These are phyloP conservation scores for Marvania coccoides DNA, from an alignment of 139 green algal species.

Conservation along the genomic window DNA sequence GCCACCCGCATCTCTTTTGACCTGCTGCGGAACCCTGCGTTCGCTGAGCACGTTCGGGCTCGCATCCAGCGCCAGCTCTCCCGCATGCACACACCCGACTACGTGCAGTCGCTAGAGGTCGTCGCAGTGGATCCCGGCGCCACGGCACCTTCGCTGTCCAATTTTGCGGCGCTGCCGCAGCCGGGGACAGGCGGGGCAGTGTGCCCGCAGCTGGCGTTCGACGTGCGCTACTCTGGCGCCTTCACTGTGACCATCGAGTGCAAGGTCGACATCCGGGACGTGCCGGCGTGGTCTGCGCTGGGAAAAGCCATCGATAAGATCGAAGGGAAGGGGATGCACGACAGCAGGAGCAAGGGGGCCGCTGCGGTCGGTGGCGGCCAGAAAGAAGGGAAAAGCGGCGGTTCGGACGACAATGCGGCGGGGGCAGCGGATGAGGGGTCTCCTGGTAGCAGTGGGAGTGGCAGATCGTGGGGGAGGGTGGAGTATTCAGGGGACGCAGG, in stretches of 20 bases:
- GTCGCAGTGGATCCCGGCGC: conserved; percentile 31
- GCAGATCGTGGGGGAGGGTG: not conserved
- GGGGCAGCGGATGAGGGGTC: not conserved
- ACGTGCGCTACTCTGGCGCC: conserved; percentile 35
- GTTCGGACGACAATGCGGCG: not conserved
- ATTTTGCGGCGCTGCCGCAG: conserved; percentile 26
- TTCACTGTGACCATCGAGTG: conserved; percentile 33
- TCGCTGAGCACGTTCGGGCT: conserved; percentile 11
- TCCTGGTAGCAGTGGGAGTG: not conserved
- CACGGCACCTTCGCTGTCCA: conserved; percentile 27
- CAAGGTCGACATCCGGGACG: conserved; percentile 42
- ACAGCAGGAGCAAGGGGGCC: too few relatives aligned
- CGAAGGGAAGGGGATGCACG: not conserved
- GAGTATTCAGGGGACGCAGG: not conserved
- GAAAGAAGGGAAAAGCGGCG: not conserved
- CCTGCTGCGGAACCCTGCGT: conserved; percentile 29
- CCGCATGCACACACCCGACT: conserved; percentile 34
- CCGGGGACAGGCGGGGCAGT: conserved; percentile 11
- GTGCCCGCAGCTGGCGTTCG: conserved; percentile 43
- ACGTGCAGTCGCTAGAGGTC: conserved; percentile 32
- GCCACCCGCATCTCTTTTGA: conserved; percentile 37
- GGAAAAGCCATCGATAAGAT: conserved; percentile 28
- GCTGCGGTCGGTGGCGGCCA: not conserved
- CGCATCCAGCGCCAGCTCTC: conserved; percentile 38
- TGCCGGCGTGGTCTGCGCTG: conserved; percentile 27